Conservation (phyloP, 2,329 filamentous ascomycete genomes). For the Penicillium sp. region DNA sequence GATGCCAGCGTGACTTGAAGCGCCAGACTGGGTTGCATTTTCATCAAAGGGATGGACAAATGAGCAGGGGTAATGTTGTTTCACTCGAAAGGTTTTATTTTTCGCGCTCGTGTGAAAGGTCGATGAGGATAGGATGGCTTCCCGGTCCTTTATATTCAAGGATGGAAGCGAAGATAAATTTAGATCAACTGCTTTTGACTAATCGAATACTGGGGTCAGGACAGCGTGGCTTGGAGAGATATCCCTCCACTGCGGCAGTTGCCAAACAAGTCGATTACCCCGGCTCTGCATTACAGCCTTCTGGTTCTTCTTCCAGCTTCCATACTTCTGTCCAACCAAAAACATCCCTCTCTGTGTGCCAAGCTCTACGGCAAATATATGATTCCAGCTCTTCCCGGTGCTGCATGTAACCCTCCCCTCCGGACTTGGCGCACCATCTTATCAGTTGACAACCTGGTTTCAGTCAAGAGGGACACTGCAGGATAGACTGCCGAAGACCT, state of each 20-base stretch:
- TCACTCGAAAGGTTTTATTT: not conserved
- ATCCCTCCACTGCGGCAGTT: not conserved
- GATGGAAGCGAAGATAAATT: no score
- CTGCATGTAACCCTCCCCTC: conserved; percentile 17
- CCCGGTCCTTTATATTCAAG: not conserved
- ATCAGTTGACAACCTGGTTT: not conserved
- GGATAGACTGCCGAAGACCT: not conserved
- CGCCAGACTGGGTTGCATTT: conserved; percentile 16
- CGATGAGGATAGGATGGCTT: not conserved
- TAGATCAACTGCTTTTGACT: no score
- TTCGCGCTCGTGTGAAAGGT: not conserved
- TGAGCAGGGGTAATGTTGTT: not conserved
- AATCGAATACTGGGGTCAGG: not conserved
- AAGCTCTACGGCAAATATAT: conserved; percentile 1
- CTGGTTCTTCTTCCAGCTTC: not conserved
- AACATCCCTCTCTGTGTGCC: not conserved
- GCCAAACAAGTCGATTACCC: not conserved
- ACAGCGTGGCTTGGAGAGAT: no score
- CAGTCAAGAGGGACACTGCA: not conserved
- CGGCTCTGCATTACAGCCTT: not conserved
- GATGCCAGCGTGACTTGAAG: conserved; percentile 24
- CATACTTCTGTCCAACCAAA: conserved; percentile 5
- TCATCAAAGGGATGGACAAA: not conserved
- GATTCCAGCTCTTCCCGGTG: conserved; percentile 3
- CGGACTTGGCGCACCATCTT: conserved; percentile 5